Evolutionary conservation across 164 flowering plant genomes (phyloP).

Genomic region (Stephania yunnanensis): DNA sequence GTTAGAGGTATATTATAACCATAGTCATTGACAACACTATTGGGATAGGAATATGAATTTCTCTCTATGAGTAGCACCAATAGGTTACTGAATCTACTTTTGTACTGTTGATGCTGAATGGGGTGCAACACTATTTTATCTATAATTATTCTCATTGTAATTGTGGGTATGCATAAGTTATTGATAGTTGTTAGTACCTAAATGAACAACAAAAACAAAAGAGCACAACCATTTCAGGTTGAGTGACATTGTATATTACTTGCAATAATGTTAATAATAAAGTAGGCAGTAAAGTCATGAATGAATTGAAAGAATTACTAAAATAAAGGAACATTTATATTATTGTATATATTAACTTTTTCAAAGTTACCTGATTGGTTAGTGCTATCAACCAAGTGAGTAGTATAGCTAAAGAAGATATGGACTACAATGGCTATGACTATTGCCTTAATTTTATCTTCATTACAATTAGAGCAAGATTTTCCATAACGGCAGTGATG

Average conservation of each 20-base stretch:
- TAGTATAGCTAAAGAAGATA: slow-evolving; percentile 32
- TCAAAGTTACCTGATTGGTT: slow-evolving; percentile 30
- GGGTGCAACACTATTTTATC: slow-evolving; percentile 73
- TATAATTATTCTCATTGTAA: slow-evolving; percentile 59
- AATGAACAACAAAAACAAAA: background rate
- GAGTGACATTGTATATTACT: too few species aligned
- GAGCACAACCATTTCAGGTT: background rate
- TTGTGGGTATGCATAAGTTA: slow-evolving; percentile 82
- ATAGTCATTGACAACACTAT: slow-evolving; percentile 88
- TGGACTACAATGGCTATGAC: slow-evolving; percentile 31
- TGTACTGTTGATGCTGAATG: slow-evolving; percentile 60
- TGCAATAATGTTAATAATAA: too few species aligned
- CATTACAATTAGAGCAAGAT: slow-evolving; percentile 29
- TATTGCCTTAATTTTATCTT: slow-evolving; percentile 30
- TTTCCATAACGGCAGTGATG: slow-evolving; percentile 27
- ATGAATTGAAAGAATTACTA: too few species aligned
- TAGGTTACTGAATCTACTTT: slow-evolving; percentile 76
- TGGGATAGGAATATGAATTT: slow-evolving; percentile 93
- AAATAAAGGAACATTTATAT: too few species aligned
- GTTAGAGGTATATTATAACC: slow-evolving; percentile 88
- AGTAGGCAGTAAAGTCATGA: too few species aligned
- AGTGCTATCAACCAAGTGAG: slow-evolving; percentile 30
- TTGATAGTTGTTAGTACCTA: slow-evolving; percentile 30
- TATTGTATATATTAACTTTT: slow-evolving; percentile 4
- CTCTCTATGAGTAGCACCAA: slow-evolving; percentile 83